Percentiles rank a stretch among this genome's conserved stretches.
phyloP scores from a whole-genome alignment of 257 asterid genomes.

The Solanum rostratum region DNA sequence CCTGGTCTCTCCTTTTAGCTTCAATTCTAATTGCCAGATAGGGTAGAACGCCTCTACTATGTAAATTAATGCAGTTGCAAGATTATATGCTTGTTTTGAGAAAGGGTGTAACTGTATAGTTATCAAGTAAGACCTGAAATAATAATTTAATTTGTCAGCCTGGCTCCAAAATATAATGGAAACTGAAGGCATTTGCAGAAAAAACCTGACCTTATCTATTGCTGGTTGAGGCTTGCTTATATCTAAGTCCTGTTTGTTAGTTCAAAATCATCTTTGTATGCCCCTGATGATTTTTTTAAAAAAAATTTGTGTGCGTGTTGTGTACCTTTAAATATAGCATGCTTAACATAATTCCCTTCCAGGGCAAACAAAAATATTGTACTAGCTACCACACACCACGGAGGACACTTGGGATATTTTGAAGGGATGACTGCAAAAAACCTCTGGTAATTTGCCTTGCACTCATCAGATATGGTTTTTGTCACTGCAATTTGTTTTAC shows the following conservation, averaged over 20 bases:
- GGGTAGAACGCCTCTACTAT: not conserved
- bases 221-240: not conserved
- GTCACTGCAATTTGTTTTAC: not conserved
- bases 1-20: not conserved
- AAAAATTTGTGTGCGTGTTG: not conserved
- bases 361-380: conserved; percentile 64
- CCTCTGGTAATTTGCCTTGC: conserved; percentile 37
- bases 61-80: not conserved
- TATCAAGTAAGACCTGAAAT: not conserved
- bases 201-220: not conserved
- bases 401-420: conserved; percentile 77
- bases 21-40: not conserved
- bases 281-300: not conserved
- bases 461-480: not conserved
- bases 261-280: not conserved
- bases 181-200: not conserved
- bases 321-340: not conserved
- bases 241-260: not conserved
- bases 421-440: conserved; percentile 67
- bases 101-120: not conserved
- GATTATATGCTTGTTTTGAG: not conserved
- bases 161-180: not conserved
- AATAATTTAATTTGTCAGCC: not conserved
- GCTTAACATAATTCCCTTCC: conserved; percentile 1
- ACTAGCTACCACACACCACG: conserved; percentile 73